Conservation (phyloP, 306 rosid genomes). For the Sechiopsis laciniata region DNA sequence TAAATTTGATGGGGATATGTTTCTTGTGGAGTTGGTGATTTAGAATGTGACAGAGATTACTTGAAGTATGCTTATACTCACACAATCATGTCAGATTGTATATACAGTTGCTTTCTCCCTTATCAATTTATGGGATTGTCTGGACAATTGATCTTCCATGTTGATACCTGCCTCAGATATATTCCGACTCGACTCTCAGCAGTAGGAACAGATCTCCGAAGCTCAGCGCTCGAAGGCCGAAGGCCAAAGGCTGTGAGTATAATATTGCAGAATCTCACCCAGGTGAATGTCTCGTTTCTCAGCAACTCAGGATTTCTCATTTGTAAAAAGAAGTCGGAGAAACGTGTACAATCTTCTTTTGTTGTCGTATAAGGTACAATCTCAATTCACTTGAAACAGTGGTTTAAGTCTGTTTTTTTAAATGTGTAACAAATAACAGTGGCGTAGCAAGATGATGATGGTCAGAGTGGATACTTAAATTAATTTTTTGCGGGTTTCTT, state of each 20-base stretch:
- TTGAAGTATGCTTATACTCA: not conserved
- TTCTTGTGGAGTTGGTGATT: slow-evolving; percentile 46
- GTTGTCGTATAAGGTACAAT: not conserved
- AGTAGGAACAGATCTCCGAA: not conserved
- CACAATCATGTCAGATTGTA: not conserved
- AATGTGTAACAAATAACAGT: not conserved
- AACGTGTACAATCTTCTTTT: not conserved
- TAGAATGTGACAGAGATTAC: not conserved
- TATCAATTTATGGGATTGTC: not conserved
- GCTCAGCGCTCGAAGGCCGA: not conserved
- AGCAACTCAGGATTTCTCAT: not conserved
- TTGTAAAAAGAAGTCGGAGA: not conserved
- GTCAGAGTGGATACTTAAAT: too few relatives aligned
- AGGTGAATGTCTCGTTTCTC: not conserved
- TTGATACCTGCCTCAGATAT: not conserved
- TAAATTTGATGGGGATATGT: slow-evolving; percentile 70
- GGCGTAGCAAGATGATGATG: not conserved
- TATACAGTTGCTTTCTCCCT: not conserved
- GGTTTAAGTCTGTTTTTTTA: not conserved
- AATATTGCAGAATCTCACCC: not conserved
- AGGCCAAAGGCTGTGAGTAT: not conserved
- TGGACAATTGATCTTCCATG: not conserved
- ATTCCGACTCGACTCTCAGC: not conserved
- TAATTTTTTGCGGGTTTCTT: too few relatives aligned
- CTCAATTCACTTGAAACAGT: not conserved